A percentile compares a stretch with the other conserved stretches of the same genome.
phyloP scores from a whole-genome alignment of 1,284 basidiomycete genomes.

The Ganoderma lingzhi region DNA sequence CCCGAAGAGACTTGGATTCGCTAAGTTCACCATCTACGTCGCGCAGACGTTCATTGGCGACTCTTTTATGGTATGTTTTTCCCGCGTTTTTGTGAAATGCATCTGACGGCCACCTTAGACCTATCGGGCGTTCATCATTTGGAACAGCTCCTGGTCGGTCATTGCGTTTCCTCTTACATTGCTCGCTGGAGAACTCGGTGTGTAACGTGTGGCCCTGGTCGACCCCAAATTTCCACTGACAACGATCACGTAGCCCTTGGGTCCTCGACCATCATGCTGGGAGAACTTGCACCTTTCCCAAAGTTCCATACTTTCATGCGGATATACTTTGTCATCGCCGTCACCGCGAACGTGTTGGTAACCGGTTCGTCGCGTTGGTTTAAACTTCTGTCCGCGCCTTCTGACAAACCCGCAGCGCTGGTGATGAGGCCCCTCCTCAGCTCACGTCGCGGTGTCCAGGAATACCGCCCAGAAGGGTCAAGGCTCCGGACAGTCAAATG shows the following conservation, averaged over 20 bases:
- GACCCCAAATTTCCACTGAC: background rate
- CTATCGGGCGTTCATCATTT: slow-evolving; percentile 29
- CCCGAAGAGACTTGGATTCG: background rate
- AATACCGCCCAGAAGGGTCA: slow-evolving; percentile 8
- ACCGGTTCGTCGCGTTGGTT: background rate
- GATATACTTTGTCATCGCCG: slow-evolving; percentile 11
- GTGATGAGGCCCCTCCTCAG: slow-evolving; percentile 28
- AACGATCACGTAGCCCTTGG: slow-evolving; percentile 13
- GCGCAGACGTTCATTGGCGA: slow-evolving; percentile 9
- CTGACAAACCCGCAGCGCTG: slow-evolving; percentile 14
- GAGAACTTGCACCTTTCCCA: background rate
- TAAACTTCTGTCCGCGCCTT: background rate
- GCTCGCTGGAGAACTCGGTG: slow-evolving; percentile 17
- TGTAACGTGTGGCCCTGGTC: background rate
- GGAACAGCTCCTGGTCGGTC: slow-evolving; percentile 25
- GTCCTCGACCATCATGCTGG: background rate
- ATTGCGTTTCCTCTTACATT: slow-evolving; percentile 6
- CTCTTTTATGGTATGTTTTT: slow-evolving; percentile 4
- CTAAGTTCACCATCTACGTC: slow-evolving; percentile 3
- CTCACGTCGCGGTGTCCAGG: slow-evolving; percentile 14
- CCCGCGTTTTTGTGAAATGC: background rate
- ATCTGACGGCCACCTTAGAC: slow-evolving; percentile 12
- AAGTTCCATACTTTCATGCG: slow-evolving; percentile 1
- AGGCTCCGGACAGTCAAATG: slow-evolving; percentile 19
- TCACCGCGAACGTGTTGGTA: slow-evolving; percentile 12